These are phyloP conservation scores for Coniochaeta ligniaria DNA, from an alignment of 2,329 filamentous ascomycete species.

Conservation along the genomic window DNA sequence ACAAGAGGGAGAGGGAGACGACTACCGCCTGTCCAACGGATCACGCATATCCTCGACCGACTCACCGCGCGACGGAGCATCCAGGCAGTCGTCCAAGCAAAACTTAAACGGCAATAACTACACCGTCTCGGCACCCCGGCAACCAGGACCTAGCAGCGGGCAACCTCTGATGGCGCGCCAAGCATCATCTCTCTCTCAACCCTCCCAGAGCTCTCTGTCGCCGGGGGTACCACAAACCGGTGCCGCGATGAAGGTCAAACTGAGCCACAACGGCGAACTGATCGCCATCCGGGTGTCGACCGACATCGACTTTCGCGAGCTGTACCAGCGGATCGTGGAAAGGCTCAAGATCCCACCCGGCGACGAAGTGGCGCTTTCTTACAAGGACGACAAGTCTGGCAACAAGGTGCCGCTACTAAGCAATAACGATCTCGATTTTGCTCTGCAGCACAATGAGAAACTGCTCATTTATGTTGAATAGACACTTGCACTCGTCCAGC, in stretches of 20 bases:
- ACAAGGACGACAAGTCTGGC: slow-evolving; percentile 76
- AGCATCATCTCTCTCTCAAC: slow-evolving; percentile 40
- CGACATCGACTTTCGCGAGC: slow-evolving; percentile 68
- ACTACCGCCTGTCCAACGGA: slow-evolving; percentile 66
- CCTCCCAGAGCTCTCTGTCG: slow-evolving; percentile 49
- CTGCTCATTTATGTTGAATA: slow-evolving; percentile 67
- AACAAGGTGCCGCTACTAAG: slow-evolving; percentile 68
- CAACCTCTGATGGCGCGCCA: slow-evolving; percentile 35
- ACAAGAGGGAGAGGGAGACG: slow-evolving; percentile 47
- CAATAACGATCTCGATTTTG: slow-evolving; percentile 74
- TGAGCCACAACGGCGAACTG: slow-evolving; percentile 86
- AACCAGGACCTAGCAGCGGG: slow-evolving; percentile 24
- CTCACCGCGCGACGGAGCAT: slow-evolving; percentile 52
- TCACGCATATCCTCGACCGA: slow-evolving; percentile 61
- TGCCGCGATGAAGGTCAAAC: slow-evolving; percentile 81
- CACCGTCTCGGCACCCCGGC: slow-evolving; percentile 36
- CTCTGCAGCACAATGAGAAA: slow-evolving; percentile 80
- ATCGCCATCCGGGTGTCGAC: slow-evolving; percentile 84
- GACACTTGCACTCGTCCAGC: neutral
- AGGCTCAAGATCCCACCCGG: slow-evolving; percentile 65
- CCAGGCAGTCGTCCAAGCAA: slow-evolving; percentile 57
- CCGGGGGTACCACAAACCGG: slow-evolving; percentile 37
- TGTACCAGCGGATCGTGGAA: slow-evolving; percentile 80
- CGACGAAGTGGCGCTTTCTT: slow-evolving; percentile 72
- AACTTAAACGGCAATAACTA: slow-evolving; percentile 50